Evolutionary conservation across 106 monocot genomes (phyloP), one percentile per base, ranked within the genome.

Genomic region (Acanthochlamys bracteata): DNA sequence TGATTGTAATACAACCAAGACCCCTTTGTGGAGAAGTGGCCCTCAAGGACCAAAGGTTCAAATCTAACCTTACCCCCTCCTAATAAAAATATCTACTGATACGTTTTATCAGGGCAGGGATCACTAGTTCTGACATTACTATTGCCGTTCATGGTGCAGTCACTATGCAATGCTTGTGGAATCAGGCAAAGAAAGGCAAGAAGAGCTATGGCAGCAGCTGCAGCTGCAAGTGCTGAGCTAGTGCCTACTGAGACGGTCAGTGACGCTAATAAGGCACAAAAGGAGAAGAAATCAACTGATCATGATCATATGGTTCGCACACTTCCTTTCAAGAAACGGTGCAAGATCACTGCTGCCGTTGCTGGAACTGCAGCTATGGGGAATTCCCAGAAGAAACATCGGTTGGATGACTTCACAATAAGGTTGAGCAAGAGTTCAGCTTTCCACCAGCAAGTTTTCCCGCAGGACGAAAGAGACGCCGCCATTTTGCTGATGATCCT

Each of bases 311-410:
- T 33, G 1, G 75, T 74, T 43, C 60, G 59, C 24, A 66, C 65
- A 1, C 39, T 86, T 39, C 94, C 94, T n/a, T 86, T 81, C 72
- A 95, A 95, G 94, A 95, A 95, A 60, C 71, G 90, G 70, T 90
- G 74, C 84, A 95, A 80, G 70, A 73, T 82, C 68, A 33, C 49
- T 46, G 20, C 61, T 49, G 49, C 49, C 10, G n/a, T n/a, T n/a
- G n/a, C n/a, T n/a, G n/a, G n/a, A n/a, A 17, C 0, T 26, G 43
- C 13, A 20, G 57, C 22, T 23, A 33, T 6, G 33, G 42, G 17
- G 40, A 22, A 67, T 19, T 10, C 71, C 53, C 56, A 73, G 59
- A 72, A 72, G 52, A 76, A 78, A 53, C 68, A 61, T 45, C 13
- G 67, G 10, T 69, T 77, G 26, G 87, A 79, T 21, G 83, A 85